A percentile compares a stretch with the other conserved stretches of the same genome.
Conservation (phyloP, 2,329 filamentous ascomycete species). For the Botrytis sinoallii region DNA sequence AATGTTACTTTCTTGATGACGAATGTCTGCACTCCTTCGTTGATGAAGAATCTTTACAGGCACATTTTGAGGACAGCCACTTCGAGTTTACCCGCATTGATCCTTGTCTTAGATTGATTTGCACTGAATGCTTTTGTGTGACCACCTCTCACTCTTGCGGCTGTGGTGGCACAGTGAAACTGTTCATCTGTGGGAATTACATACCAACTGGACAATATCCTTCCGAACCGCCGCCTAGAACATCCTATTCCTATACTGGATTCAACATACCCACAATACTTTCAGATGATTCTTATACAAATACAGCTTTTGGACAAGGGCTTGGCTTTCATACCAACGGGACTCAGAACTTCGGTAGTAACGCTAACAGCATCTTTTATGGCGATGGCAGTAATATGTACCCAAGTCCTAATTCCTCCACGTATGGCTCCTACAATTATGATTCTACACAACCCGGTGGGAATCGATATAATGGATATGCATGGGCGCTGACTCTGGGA, state of each 20-base stretch:
- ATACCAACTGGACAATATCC: constrained; percentile 25
- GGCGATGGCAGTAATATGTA: constrained; percentile 2
- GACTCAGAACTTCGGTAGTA: not conserved
- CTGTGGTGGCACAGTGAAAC: constrained; percentile 25
- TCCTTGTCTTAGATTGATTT: constrained; percentile 29
- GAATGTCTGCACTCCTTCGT: constrained; percentile 26
- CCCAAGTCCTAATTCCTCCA: constrained; percentile 4
- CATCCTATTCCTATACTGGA: constrained; percentile 12
- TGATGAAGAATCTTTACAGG: constrained; percentile 25
- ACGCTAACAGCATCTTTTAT: not conserved
- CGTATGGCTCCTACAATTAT: constrained; percentile 13
- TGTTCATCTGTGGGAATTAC: constrained; percentile 33
- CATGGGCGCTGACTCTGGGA: not conserved
- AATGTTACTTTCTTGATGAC: constrained; percentile 27
- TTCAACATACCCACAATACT: not conserved
- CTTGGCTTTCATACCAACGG: not conserved
- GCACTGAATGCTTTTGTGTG: constrained; percentile 19
- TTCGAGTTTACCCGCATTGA: constrained; percentile 32
- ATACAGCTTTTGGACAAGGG: not conserved
- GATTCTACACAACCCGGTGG: constrained; percentile 22
- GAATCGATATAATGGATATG: constrained; percentile 15
- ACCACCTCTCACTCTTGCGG: constrained; percentile 16
- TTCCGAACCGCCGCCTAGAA: constrained; percentile 22
- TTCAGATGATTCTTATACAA: not conserved
- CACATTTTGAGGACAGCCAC: constrained; percentile 31